Base-by-base conservation (phyloP, 2,329 filamentous ascomycete genomes). In the Fulvia fulva region DNA sequence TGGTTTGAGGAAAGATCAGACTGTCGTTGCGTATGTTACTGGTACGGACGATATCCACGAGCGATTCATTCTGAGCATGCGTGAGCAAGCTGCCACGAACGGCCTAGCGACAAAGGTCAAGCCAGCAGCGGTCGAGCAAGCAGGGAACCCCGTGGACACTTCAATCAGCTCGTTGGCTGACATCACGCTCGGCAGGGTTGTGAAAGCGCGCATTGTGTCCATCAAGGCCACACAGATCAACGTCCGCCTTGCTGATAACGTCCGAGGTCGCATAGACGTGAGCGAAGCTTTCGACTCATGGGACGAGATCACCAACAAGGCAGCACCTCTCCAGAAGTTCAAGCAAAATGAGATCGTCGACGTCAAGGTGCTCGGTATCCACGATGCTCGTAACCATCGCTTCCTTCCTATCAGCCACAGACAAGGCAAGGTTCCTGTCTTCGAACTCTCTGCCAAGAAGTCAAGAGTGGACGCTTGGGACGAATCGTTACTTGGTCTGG, bases 191-290 rank as follows among this genome's bases (percentile, higher is more conserved):
- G 93, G 93, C 54, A 87, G 82, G 64, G 72, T 88, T 49, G 86
- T 87, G 7, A 91, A 89, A 70, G 93, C 89, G 41, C 87, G 83
- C 66, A 84, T 99, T 46, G 83, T 84, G n/a, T 90, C 90, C 0
- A 79, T 97, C 70, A 96, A 96, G 74, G 87, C 87, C 51, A 97
- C 93, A 0, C 94, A 99, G 72, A 79, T 97, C 56, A 97, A 97
- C 65, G 91, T 99, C 5, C 85, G 89, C 65, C 81, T 97, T 52
- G 88, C 90, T 45, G 90, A 95, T 69, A 91, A 91, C 63, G 81
- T 96, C 8, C 90, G 95, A 71, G 94, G 93, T n/a, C 90, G 94
- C 19, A 87, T 99, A 59, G 93, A 97, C 70, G 84, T 94, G 5
- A 95, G 94, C 1, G 91, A 97, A 72, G 77, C 92, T 12, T 99